phyloP scores from a whole-genome alignment of 225 moss, liverwort and hornwort species.

The Marchantia paleacea region DNA sequence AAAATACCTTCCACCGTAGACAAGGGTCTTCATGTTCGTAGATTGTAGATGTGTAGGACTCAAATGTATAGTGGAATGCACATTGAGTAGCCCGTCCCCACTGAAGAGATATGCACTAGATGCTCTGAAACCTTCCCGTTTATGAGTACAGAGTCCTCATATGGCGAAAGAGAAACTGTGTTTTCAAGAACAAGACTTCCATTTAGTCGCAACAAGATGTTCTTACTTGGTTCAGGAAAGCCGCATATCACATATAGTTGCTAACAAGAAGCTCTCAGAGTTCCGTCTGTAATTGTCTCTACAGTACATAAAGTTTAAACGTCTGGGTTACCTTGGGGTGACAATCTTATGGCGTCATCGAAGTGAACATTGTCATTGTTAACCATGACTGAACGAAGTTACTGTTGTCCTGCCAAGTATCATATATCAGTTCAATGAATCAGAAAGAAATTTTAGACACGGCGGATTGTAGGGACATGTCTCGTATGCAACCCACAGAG shows the following conservation, averaged over 20 bases:
- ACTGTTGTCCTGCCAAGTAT: neutral
- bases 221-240: neutral
- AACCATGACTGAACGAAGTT: neutral
- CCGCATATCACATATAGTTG: neutral
- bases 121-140: neutral
- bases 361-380: neutral
- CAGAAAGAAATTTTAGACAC: too few relatives aligned
- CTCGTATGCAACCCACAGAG: too few relatives aligned
- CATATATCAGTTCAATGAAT: neutral
- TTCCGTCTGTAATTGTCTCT: neutral
- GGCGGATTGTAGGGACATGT: too few relatives aligned
- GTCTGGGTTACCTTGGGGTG: neutral
- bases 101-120: neutral
- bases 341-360: neutral
- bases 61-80: neutral
- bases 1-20: neutral
- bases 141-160: neutral
- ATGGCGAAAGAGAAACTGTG: neutral
- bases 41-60: neutral
- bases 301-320: neutral
- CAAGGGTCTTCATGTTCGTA: neutral
- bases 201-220: neutral
- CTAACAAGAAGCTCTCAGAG: neutral
- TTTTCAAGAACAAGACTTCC: neutral
- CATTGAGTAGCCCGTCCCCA: neutral